phyloP scores from a whole-genome alignment of 2,329 filamentous ascomycete genomes.

The Sporothrix protearum region DNA sequence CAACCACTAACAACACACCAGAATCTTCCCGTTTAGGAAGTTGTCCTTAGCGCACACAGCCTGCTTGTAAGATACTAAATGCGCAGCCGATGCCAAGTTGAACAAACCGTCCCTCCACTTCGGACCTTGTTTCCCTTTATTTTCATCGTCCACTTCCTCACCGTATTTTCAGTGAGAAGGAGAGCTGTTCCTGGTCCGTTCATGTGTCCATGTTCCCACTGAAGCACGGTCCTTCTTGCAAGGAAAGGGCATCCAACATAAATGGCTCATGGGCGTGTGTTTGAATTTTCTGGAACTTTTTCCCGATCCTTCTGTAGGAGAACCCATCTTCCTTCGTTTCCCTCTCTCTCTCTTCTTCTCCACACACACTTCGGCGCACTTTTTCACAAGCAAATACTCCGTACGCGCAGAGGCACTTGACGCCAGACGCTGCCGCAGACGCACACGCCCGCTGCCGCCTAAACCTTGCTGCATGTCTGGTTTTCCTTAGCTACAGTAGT shows the following conservation, averaged over 20 bases:
- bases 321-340: background rate
- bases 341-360: background rate
- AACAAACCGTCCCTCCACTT: background rate
- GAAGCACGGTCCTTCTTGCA: background rate
- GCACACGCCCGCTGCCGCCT: background rate
- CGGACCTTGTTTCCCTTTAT: background rate
- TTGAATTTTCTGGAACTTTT: background rate
- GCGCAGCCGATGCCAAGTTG: background rate
- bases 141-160: background rate
- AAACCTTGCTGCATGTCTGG: background rate
- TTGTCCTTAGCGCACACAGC: background rate
- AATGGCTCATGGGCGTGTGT: background rate
- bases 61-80: background rate
- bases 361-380: conserved; percentile 9
- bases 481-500: background rate
- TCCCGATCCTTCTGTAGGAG: background rate
- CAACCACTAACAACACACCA: background rate
- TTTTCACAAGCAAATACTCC: background rate
- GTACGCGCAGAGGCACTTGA: background rate
- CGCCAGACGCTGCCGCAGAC: background rate
- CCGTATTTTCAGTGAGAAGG: conserved; percentile 7
- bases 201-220: background rate
- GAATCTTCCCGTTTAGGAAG: conserved; percentile 9
- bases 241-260: too few relatives aligned
- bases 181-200: background rate